Evolutionary conservation across 352 stramenopile species (phyloP), one percentile per base, ranked within the genome.

Genomic region (Globisporangium mamillatum): DNA sequence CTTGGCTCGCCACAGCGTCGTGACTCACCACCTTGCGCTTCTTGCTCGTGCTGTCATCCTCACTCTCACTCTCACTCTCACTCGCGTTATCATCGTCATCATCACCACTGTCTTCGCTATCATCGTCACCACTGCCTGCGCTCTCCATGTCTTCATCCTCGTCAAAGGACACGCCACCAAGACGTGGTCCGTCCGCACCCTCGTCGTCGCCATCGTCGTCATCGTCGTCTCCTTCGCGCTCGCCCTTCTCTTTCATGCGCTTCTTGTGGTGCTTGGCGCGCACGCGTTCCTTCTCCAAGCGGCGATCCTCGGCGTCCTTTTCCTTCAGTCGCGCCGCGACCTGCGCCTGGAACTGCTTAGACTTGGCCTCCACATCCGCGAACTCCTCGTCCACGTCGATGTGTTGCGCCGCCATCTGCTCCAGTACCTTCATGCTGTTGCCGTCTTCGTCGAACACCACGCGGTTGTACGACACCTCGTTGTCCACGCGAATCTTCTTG

Each of bases 391-490:
- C 71, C 56, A 79, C 70, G 46, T 74, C 68, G 20, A 72, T 75
- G 25, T 77, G 73, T 63, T 80, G 79, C 53, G 72, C 85, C 1
- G 79, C 73, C 44, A 96, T 73, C 29, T 78, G 72, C 63, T 95
- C 89, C 0, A 89, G 76, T 36, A 89, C 73, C 52, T 69, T 85
- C 67, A 87, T 70, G 53, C 77, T 78, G 69, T 97, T 94, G 67
- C 95, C 96, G 32, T 99, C 93, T 38, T 99, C 95, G 76, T 98
- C 92, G 69, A 99, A 99, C 63, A 98, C 84, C 64, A 98, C 85
- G 72, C 95, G 98, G 32, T 76, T 75, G 67, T 86, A 85, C 52
- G 87, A 72, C 56, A 69, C 73, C 48, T 89, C 82, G 38, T 76
- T 79, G 80, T 98, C 70, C 36, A 88, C 74, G 58, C 90, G 77